Conservation (phyloP, 495 filamentous ascomycete genomes). For the Penicillium bovifimosum region DNA sequence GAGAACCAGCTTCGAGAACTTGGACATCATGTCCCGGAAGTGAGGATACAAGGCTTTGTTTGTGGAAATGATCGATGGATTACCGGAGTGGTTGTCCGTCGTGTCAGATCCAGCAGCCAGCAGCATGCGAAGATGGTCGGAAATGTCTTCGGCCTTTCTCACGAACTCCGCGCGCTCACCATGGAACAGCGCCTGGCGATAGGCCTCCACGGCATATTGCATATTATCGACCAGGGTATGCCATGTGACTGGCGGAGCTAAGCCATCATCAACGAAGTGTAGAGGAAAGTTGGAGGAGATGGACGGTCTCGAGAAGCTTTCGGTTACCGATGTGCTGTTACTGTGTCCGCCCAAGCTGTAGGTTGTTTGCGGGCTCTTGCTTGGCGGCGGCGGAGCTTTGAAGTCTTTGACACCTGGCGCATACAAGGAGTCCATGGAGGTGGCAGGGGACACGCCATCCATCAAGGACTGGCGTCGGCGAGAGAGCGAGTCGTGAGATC, state of each 20-base stretch:
- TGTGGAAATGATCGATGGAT: constrained; percentile 96
- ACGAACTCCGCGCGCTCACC: constrained; percentile 86
- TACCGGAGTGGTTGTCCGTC: constrained; percentile 96
- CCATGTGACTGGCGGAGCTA: constrained; percentile 74
- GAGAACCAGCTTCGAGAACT: constrained; percentile 95
- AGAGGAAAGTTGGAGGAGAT: constrained; percentile 62
- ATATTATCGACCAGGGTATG: constrained; percentile 84
- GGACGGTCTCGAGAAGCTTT: constrained; percentile 39
- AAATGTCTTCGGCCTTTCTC: constrained; percentile 88
- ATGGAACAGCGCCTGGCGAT: constrained; percentile 75
- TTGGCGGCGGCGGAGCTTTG: constrained; percentile 13
- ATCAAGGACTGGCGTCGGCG: constrained; percentile 61
- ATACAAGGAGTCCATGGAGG: constrained; percentile 85
- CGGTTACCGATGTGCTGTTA: constrained; percentile 31
- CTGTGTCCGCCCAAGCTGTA: constrained; percentile 26
- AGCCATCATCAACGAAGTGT: constrained; percentile 81
- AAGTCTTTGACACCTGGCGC: constrained; percentile 35
- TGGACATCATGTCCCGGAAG: constrained; percentile 99
- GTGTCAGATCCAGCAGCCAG: constrained; percentile 92
- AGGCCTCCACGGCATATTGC: constrained; percentile 78
- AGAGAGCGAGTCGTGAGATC: constrained; percentile 52
- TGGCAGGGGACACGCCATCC: constrained; percentile 79
- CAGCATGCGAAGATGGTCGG: constrained; percentile 89
- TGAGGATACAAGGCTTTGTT: constrained; percentile 96
- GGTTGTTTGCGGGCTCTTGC: constrained; percentile 19